Conservation (phyloP, 2,329 filamentous ascomycete species). For the Trichophyton rubrum region DNA sequence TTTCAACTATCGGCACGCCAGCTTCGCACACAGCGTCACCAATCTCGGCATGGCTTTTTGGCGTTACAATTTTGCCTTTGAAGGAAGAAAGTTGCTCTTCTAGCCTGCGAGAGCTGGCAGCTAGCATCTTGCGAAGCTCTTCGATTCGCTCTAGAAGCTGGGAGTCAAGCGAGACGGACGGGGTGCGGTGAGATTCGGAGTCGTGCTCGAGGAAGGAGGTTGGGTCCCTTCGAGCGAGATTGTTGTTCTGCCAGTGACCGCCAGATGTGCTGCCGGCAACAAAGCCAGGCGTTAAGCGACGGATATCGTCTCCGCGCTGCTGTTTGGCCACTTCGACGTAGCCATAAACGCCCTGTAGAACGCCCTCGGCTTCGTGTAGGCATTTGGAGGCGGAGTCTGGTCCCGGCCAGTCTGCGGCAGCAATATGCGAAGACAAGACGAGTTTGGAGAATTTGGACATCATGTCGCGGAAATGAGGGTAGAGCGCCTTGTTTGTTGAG, state of each 20-base stretch:
- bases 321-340: conserved; percentile 93
- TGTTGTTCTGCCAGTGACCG: conserved; percentile 72
- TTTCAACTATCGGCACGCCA: conserved; percentile 69
- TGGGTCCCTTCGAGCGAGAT: conserved; percentile 50
- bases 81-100: conserved; percentile 64
- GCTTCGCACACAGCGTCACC: conserved; percentile 70
- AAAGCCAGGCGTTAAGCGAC: conserved; percentile 85
- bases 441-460: conserved; percentile 99
- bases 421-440: conserved; percentile 94
- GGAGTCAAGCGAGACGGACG: conserved; percentile 60
- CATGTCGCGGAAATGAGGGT: conserved; percentile 96
- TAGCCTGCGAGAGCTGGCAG: conserved; percentile 73
- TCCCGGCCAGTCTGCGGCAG: conserved; percentile 88
- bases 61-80: conserved; percentile 69
- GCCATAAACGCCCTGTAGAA: conserved; percentile 83
- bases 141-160: conserved; percentile 72
- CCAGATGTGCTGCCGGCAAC: conserved; percentile 72
- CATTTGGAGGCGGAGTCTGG: conserved; percentile 92
- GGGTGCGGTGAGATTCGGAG: conserved; percentile 59
- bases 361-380: conserved; percentile 91
- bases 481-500: conserved; percentile 90
- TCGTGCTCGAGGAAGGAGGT: conserved; percentile 72
- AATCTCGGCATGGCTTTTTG: conserved; percentile 63
- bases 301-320: conserved; percentile 85
- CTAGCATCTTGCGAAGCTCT: conserved; percentile 70